These are phyloP conservation scores for Phytophthora rubi DNA, from an alignment of 352 stramenopile genomes.

Conservation along the genomic window DNA sequence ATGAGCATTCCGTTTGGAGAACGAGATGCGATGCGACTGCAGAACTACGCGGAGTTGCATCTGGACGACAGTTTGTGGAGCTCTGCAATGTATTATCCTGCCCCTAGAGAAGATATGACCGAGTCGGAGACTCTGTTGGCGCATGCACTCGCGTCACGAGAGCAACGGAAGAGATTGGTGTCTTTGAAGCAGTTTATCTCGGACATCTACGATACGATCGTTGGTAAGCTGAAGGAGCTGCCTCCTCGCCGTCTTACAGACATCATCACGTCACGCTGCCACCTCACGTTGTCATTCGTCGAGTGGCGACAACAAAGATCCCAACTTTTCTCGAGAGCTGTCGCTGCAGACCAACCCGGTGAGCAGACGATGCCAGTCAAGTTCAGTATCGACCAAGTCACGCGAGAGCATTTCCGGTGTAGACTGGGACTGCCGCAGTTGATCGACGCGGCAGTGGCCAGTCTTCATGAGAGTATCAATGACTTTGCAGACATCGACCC, in stretches of 20 bases:
- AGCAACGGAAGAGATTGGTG: conserved; percentile 56
- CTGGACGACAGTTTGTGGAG: conserved; percentile 51
- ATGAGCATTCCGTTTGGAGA: conserved; percentile 28
- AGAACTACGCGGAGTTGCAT: conserved; percentile 36
- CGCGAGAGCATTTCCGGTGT: conserved; percentile 71
- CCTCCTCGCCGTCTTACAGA: conserved; percentile 22
- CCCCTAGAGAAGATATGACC: conserved; percentile 12
- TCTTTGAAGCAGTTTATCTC: conserved; percentile 74
- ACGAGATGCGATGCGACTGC: conserved; percentile 27
- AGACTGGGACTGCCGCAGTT: conserved; percentile 60
- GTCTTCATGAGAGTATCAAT: conserved; percentile 38
- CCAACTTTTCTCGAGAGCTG: conserved; percentile 30
- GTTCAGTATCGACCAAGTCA: conserved; percentile 47
- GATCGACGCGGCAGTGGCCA: conserved; percentile 52
- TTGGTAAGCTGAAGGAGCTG: conserved; percentile 56
- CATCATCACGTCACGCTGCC: conserved; percentile 43
- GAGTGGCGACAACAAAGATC: conserved; percentile 46
- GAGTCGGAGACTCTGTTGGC: conserved; percentile 32
- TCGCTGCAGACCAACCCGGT: conserved; percentile 14
- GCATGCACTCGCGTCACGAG: conserved; percentile 42
- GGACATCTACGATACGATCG: conserved; percentile 72
- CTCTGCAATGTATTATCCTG: conserved; percentile 39
- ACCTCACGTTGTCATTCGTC: conserved; percentile 53
- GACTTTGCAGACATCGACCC: conserved; percentile 50
- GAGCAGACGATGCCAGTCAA: conserved; percentile 29